phyloP scores from a whole-genome alignment of 2,329 filamentous ascomycete species.

The Trichoderma pleuroti region DNA sequence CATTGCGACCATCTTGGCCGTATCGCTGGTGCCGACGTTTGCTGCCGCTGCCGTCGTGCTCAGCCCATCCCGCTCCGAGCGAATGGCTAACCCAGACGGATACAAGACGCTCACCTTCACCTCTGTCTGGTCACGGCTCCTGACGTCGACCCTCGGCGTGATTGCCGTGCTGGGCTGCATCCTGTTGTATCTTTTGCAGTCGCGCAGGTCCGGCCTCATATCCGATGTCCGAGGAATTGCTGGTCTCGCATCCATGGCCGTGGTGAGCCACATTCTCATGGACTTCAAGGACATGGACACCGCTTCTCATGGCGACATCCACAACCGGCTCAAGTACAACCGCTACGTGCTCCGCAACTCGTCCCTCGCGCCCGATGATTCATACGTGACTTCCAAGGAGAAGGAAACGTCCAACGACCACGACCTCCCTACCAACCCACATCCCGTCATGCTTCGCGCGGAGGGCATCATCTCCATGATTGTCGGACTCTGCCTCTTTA shows the following conservation, averaged over 20 bases:
- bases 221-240: conserved; percentile 70
- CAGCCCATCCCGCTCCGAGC: conserved; percentile 46
- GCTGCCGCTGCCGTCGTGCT: conserved; percentile 61
- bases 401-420: conserved; percentile 46
- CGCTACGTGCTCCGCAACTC: conserved; percentile 69
- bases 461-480: conserved; percentile 60
- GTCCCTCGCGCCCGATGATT: conserved; percentile 63
- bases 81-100: conserved; percentile 39
- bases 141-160: conserved; percentile 54
- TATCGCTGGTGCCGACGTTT: conserved; percentile 66
- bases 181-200: conserved; percentile 59
- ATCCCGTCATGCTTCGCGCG: conserved; percentile 65
- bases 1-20: conserved; percentile 60
- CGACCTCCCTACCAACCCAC: conserved; percentile 57
- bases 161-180: conserved; percentile 56
- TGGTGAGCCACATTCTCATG: conserved; percentile 67
- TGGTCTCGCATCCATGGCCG: conserved; percentile 71
- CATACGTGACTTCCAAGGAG: conserved; percentile 42
- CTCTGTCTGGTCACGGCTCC: conserved; percentile 56
- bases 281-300: conserved; percentile 72
- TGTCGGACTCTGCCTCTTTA: conserved; percentile 53
- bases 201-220: conserved; percentile 61
- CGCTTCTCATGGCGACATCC: conserved; percentile 63
- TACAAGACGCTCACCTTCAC: conserved; percentile 56
- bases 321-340: conserved; percentile 61